Evolutionary conservation across 306 rosid genomes (phyloP).

Genomic region (Purshia tridentata): DNA sequence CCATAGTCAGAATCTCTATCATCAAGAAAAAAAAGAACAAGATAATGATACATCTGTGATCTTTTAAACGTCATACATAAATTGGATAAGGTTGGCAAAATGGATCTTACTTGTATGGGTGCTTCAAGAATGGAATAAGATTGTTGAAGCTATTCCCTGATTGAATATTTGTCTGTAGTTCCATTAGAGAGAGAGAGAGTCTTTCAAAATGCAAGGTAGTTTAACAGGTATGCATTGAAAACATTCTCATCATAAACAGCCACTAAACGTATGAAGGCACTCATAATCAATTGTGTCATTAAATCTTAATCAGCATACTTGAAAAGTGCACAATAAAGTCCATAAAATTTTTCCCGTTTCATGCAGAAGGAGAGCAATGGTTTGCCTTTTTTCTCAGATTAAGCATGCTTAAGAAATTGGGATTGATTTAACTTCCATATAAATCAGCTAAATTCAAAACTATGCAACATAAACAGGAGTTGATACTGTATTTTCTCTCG

Average conservation of each 20-base stretch:
- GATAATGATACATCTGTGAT: slow-evolving; percentile 18
- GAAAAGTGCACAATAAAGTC: background rate
- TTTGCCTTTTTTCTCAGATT: background rate
- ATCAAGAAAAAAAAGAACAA: slow-evolving; percentile 16
- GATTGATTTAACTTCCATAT: background rate
- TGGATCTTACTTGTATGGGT: slow-evolving; percentile 72
- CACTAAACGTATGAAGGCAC: background rate
- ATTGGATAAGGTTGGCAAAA: slow-evolving; percentile 9
- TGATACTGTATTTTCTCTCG: background rate
- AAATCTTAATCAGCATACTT: background rate
- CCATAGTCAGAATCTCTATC: slow-evolving; percentile 63
- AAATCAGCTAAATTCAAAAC: slow-evolving; percentile 4
- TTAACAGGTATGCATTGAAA: background rate
- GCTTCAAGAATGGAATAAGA: slow-evolving; percentile 74
- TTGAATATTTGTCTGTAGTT: slow-evolving; percentile 53
- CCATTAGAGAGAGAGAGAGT: slow-evolving; percentile 18
- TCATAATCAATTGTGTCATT: background rate
- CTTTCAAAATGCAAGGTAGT: slow-evolving; percentile 1
- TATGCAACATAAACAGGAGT: background rate
- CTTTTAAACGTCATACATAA: slow-evolving; percentile 17
- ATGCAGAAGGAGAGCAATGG: background rate
- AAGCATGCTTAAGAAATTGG: background rate
- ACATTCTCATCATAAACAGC: background rate
- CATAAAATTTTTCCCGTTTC: background rate
- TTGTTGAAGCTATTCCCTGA: slow-evolving; percentile 80